Conservation (phyloP, 441 rosid species). For the Heliophila coronopifolia region DNA sequence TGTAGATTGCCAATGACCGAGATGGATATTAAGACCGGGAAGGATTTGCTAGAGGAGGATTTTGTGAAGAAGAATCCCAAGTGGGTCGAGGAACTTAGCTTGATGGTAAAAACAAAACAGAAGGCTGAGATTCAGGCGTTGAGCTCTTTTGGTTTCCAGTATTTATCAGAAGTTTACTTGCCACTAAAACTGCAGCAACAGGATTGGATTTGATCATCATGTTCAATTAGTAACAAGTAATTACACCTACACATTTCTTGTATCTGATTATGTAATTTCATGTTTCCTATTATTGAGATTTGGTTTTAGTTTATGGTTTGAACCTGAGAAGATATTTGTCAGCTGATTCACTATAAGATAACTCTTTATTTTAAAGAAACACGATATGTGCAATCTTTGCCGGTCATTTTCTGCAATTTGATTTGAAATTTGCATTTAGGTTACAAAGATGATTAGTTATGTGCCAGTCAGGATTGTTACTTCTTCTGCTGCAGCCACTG, state of each 20-base stretch:
- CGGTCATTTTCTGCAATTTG: neutral
- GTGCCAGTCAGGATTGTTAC: slow-evolving; percentile 25
- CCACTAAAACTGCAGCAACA: slow-evolving; percentile 95
- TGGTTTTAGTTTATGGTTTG: neutral
- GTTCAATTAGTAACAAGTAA: slow-evolving; percentile 12
- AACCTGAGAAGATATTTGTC: neutral
- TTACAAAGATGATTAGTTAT: slow-evolving; percentile 23
- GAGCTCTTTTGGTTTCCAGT: slow-evolving; percentile 90
- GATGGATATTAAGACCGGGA: slow-evolving; percentile 96
- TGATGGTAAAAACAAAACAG: slow-evolving; percentile 94
- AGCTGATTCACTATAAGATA: neutral
- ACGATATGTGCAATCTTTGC: neutral
- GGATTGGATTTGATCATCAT: slow-evolving; percentile 69
- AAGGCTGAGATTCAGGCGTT: slow-evolving; percentile 99
- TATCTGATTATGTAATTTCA: slow-evolving; percentile 14
- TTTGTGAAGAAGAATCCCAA: slow-evolving; percentile 97
- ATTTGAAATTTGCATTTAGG: slow-evolving; percentile 6
- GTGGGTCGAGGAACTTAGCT: slow-evolving; percentile 91
- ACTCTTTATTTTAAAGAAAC: neutral
- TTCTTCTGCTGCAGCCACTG: slow-evolving; percentile 55
- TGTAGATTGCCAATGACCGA: slow-evolving; percentile 94
- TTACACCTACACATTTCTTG: slow-evolving; percentile 6
- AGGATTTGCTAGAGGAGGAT: slow-evolving; percentile 88
- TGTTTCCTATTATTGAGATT: slow-evolving; percentile 5
- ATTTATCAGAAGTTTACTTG: slow-evolving; percentile 89